phyloP scores from a whole-genome alignment of 257 asterid genomes.

The Nicotiana paniculata region DNA sequence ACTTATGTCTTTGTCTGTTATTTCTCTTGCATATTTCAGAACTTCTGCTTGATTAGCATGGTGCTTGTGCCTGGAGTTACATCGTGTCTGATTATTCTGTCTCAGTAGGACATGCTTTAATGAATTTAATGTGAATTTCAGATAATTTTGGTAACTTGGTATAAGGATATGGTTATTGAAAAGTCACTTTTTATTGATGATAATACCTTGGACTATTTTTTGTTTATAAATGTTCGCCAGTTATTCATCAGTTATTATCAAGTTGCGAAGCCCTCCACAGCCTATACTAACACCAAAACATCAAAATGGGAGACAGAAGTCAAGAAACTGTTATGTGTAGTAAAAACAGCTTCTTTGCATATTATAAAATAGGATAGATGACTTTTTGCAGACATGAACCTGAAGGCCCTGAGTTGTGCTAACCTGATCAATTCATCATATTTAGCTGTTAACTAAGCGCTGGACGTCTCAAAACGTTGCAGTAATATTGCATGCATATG shows the following conservation, averaged over 20 bases:
- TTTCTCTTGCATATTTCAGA: background rate
- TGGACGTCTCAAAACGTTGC: background rate
- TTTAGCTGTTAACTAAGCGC: background rate
- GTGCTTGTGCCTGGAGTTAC: background rate
- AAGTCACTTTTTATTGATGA: too few species aligned
- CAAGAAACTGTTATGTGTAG: background rate
- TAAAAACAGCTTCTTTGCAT: background rate
- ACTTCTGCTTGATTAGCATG: background rate
- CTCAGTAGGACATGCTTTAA: background rate
- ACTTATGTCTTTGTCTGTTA: background rate
- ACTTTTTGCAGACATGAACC: background rate
- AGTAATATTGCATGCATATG: background rate
- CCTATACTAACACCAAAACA: background rate
- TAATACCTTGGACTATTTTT: background rate
- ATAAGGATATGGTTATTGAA: background rate
- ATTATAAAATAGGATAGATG: background rate
- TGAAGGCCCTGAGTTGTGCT: background rate
- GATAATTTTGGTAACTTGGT: background rate
- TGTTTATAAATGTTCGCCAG: too few species aligned
- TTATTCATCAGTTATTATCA: too few species aligned
- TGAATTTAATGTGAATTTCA: background rate
- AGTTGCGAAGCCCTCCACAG: background rate
- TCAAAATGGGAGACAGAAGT: background rate
- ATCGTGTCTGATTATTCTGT: background rate
- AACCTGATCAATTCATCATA: background rate